Conservation (phyloP, 768 basidiomycete species). For the Daedaleopsis nitida region DNA sequence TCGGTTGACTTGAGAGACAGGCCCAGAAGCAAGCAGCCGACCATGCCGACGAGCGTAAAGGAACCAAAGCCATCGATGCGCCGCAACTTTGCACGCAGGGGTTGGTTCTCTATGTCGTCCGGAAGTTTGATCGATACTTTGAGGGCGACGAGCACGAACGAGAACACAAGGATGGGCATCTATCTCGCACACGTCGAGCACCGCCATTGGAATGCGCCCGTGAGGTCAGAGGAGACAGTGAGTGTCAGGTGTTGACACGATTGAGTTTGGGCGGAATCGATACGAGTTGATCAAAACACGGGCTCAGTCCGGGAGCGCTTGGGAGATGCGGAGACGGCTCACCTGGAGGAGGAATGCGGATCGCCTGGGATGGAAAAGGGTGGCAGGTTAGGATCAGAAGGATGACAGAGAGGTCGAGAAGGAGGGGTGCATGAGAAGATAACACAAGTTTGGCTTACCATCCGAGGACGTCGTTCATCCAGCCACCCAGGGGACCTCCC, state of each 20-base stretch:
- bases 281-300: constrained; percentile 13
- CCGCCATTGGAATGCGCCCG: neutral
- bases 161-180: constrained; percentile 76
- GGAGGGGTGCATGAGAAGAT: constrained; percentile 31
- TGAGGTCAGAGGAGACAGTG: neutral
- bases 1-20: constrained; percentile 78
- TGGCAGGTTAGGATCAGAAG: constrained; percentile 10
- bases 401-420: constrained; percentile 59
- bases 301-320: constrained; percentile 15
- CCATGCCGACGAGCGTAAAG: constrained; percentile 70
- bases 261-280: constrained; percentile 12
- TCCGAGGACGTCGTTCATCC: constrained; percentile 83
- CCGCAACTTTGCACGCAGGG: constrained; percentile 61
- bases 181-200: constrained; percentile 32
- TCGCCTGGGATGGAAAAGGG: constrained; percentile 52
- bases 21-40: constrained; percentile 75
- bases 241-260: constrained; percentile 12
- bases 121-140: constrained; percentile 82
- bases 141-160: constrained; percentile 66
- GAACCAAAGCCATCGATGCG: constrained; percentile 88
- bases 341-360: constrained; percentile 88
- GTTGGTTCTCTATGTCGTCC: constrained; percentile 61
- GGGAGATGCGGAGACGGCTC: constrained; percentile 25
- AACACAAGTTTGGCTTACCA: constrained; percentile 54
- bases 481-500: constrained; percentile 81